Conservation (phyloP, 805 yeast genomes). For the Teunomyces barrocoloradensis region DNA sequence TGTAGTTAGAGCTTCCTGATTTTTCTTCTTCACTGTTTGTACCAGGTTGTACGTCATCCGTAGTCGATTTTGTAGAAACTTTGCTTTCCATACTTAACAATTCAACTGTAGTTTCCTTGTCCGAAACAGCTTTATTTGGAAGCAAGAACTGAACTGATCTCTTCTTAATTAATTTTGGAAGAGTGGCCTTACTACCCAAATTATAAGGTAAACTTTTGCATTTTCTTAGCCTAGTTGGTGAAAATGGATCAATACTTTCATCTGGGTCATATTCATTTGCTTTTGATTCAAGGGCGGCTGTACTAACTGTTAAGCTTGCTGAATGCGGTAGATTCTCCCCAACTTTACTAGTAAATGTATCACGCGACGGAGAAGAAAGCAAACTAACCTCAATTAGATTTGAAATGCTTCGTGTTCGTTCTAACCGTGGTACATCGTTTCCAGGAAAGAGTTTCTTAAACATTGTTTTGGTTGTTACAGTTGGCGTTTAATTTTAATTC, state of each 20-base stretch:
- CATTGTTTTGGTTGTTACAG: neutral
- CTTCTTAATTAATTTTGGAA: neutral
- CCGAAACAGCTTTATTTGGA: neutral
- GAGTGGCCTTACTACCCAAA: neutral
- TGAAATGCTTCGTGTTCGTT: neutral
- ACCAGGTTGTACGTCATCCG: no score
- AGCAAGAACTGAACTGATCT: constrained; percentile 7
- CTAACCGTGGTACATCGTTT: neutral
- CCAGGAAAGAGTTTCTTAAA: neutral
- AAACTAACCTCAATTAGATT: neutral
- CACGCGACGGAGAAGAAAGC: neutral
- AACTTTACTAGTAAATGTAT: neutral
- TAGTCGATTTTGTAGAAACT: neutral
- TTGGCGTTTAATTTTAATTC: neutral
- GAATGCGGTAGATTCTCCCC: neutral
- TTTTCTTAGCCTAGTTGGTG: constrained; percentile 7
- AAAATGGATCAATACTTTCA: constrained; percentile 12
- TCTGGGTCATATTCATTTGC: constrained; percentile 5
- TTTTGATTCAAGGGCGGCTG: neutral
- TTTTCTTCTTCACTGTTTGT: neutral
- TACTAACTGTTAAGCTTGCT: neutral
- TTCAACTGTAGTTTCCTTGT: neutral
- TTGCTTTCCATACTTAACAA: neutral
- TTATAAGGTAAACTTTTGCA: constrained; percentile 9
- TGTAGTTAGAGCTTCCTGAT: neutral